Evolutionary conservation across 2,329 filamentous ascomycete genomes (phyloP), one percentile per base, ranked within the genome.

Genomic region (Sphaerulina vaccinii): DNA sequence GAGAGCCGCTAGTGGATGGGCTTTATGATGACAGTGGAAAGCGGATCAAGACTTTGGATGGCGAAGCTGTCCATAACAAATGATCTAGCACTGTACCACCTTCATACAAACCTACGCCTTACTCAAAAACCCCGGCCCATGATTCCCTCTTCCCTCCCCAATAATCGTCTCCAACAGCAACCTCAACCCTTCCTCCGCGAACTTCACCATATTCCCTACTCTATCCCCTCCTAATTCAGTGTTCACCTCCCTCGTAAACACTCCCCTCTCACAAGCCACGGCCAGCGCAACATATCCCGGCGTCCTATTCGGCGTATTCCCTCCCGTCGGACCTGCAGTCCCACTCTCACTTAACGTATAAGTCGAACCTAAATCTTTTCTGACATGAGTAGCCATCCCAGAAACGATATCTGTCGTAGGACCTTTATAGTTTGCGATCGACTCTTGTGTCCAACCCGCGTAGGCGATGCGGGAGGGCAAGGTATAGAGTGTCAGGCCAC

Each of bases 201-300:
- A 86, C 32, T 68, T 67, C 52, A 85, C 73, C 83, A 86, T 86
- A 62, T 86, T 86, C 44, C 59, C 76, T 62, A 80, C 76, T 50
- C 83, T 70, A 62, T 84, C 76, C 2, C 66, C 71, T 7, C 73
- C 76, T 19, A 77, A 66, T 6, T 76, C 79, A 1, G 82, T 85
- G 45, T 80, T 74, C 22, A 81, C 61, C 65, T 85, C 83, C 49
- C 73, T 75, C 47, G 73, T 79, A 52, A 75, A 73, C 0, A 72
- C 77, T 0, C 76, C 80, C n/a, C 68, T 68, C 15, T 78, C 74
- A 11, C 73, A 74, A 18, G 76, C 76, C 6, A 85, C 79, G n/a
- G 82, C 82, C 32, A 86, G 65, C 13, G 82, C 82, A 22, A 85
- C 80, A 71, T 84, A 85, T 1, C 82, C 83, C 71, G 82, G 82